phyloP scores from a whole-genome alignment of 2,329 filamentous ascomycete species.

The Diaporthe caulivora region DNA sequence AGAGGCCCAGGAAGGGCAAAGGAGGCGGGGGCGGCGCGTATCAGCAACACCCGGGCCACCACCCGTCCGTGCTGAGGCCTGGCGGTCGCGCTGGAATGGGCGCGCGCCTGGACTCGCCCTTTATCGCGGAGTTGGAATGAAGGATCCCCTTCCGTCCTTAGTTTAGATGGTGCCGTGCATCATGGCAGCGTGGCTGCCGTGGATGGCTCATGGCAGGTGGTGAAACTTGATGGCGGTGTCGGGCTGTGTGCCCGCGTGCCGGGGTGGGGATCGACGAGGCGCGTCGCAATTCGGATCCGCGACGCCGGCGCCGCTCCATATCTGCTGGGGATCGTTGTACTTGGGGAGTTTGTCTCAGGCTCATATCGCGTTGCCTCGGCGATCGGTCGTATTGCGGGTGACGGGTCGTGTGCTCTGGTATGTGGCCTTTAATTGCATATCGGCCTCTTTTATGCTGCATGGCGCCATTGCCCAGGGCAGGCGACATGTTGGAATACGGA shows the following conservation, averaged over 20 bases:
- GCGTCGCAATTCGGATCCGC: neutral
- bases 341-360: neutral
- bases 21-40: neutral
- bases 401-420: neutral
- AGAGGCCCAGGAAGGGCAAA: neutral
- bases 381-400: neutral
- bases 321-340: neutral
- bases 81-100: conserved; percentile 27
- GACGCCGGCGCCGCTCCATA: neutral
- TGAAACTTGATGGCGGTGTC: neutral
- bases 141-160: neutral
- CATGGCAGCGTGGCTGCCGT: too few relatives aligned
- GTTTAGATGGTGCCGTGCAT: too few relatives aligned
- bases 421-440: neutral
- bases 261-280: neutral
- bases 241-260: conserved; percentile 1
- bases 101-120: conserved; percentile 31
- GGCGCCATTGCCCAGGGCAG: neutral
- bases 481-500: neutral
- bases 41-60: neutral
- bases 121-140: conserved; percentile 37
- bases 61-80: conserved; percentile 33
- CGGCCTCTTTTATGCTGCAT: neutral
- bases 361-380: conserved; percentile 18
- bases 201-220: neutral